Evolutionary conservation across 108 stramenopile genomes (phyloP).

Genomic region (Parmales sp.): DNA sequence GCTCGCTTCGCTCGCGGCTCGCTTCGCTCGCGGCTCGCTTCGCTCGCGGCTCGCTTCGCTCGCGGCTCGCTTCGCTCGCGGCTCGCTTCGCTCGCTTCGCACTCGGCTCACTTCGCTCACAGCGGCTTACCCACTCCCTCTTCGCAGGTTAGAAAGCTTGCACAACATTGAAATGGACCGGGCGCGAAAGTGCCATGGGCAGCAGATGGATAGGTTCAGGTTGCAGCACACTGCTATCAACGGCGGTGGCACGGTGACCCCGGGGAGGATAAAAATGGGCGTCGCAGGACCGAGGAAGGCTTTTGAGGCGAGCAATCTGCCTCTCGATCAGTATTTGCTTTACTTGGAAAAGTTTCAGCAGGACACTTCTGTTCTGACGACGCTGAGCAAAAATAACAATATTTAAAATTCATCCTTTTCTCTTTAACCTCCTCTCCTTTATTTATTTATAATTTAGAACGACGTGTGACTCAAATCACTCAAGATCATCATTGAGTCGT

Average conservation of each 20-base stretch:
- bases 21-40: too few species aligned
- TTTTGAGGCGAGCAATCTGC: neutral
- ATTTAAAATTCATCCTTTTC: too few species aligned
- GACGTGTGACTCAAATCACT: conserved; percentile 3
- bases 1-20: too few species aligned
- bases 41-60: too few species aligned
- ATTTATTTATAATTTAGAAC: too few species aligned
- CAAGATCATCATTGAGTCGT: conserved; percentile 5
- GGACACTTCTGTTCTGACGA: neutral
- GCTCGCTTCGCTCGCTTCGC: too few species aligned
- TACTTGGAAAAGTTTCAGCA: conserved; percentile 4
- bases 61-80: too few species aligned
- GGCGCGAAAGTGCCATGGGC: neutral
- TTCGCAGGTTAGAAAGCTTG: neutral
- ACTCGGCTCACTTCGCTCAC: too few species aligned
- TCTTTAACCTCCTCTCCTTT: too few species aligned
- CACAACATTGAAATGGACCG: neutral
- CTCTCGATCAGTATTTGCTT: neutral
- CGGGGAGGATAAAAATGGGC: too few species aligned
- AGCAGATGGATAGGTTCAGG: neutral
- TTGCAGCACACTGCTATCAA: neutral
- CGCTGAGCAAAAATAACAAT: neutral
- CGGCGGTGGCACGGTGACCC: neutral
- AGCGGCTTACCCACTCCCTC: neutral
- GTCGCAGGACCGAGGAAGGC: neutral